These are phyloP conservation scores for Friedmanniomyces simplex DNA, from an alignment of 495 filamentous ascomycete genomes.

Conservation along the genomic window DNA sequence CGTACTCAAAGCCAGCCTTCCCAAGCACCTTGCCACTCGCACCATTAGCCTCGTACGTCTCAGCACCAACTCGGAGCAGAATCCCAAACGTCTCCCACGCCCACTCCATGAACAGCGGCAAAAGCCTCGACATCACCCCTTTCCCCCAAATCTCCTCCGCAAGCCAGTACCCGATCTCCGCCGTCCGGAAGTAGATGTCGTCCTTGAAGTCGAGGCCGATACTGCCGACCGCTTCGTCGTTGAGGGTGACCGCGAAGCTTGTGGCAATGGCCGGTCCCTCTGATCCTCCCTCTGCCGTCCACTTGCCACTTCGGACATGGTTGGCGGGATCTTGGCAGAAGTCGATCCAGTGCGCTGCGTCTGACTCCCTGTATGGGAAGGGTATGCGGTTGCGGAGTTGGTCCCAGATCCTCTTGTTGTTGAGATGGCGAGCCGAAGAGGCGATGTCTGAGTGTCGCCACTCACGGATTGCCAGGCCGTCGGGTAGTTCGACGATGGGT, in stretches of 20 bases:
- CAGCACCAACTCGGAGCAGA: conserved; percentile 18
- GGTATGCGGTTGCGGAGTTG: conserved; percentile 28
- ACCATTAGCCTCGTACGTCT: conserved; percentile 20
- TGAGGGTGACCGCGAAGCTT: conserved; percentile 20
- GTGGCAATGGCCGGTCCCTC: conserved; percentile 1
- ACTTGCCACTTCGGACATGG: conserved; percentile 1
- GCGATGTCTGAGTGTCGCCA: conserved; percentile 22
- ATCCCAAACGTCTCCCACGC: conserved; percentile 20
- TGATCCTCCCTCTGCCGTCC: conserved; percentile 5
- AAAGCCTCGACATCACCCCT: conserved; percentile 21
- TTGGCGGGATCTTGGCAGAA: conserved; percentile 1
- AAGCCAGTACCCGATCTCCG: conserved; percentile 31
- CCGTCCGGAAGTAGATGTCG: conserved; percentile 25
- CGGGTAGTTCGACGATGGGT: conserved; percentile 2
- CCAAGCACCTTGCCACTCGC: conserved; percentile 22
- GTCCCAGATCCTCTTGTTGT: conserved; percentile 21
- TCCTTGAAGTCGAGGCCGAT: conserved; percentile 26
- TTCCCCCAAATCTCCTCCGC: conserved; percentile 25
- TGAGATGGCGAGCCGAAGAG: conserved; percentile 12
- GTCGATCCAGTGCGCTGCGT: conserved; percentile 25
- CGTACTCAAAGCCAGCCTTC: conserved; percentile 25
- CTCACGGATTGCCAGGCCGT: conserved; percentile 21
- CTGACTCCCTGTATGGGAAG: conserved; percentile 24
- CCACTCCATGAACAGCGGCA: conserved; percentile 24
- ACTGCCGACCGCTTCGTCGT: conserved; percentile 22